Evolutionary conservation across 225 moss, liverwort and hornwort genomes (phyloP).

Genomic region (Lunularia cruciata): DNA sequence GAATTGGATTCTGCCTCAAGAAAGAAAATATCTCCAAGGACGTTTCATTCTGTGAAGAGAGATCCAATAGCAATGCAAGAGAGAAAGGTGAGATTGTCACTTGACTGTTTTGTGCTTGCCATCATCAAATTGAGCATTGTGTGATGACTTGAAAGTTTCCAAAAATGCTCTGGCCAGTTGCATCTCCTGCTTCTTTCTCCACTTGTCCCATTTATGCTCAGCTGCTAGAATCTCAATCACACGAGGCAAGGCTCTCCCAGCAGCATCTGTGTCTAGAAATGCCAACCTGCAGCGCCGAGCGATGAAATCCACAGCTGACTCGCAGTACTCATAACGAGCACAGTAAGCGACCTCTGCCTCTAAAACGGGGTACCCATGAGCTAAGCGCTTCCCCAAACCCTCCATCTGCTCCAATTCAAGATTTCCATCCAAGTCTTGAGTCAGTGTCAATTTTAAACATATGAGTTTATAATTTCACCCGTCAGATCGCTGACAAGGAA

Average conservation of each 20-base stretch:
- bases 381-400: slow-evolving; percentile 86
- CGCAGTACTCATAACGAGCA: slow-evolving; percentile 95
- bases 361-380: slow-evolving; percentile 91
- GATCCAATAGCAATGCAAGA: not conserved
- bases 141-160: slow-evolving; percentile 79
- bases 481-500: too few species aligned
- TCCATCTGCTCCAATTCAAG: slow-evolving; percentile 57
- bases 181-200: slow-evolving; percentile 64
- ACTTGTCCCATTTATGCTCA: slow-evolving; percentile 88
- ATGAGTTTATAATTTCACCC: too few species aligned
- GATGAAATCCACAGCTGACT: slow-evolving; percentile 94
- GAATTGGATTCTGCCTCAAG: not conserved
- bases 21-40: not conserved
- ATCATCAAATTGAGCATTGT: slow-evolving; percentile 87
- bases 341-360: slow-evolving; percentile 99
- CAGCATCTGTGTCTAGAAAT: slow-evolving; percentile 87
- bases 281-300: slow-evolving; percentile 85
- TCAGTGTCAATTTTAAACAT: too few species aligned
- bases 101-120: slow-evolving; percentile 65
- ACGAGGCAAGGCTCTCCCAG: slow-evolving; percentile 70
- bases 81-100: slow-evolving; percentile 21
- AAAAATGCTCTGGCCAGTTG: slow-evolving; percentile 75
- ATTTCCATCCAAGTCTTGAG: too few species aligned
- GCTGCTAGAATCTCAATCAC: slow-evolving; percentile 92
- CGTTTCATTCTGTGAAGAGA: not conserved